Conservation (phyloP, 108 stramenopile species). For the Nitzschia sp. region DNA sequence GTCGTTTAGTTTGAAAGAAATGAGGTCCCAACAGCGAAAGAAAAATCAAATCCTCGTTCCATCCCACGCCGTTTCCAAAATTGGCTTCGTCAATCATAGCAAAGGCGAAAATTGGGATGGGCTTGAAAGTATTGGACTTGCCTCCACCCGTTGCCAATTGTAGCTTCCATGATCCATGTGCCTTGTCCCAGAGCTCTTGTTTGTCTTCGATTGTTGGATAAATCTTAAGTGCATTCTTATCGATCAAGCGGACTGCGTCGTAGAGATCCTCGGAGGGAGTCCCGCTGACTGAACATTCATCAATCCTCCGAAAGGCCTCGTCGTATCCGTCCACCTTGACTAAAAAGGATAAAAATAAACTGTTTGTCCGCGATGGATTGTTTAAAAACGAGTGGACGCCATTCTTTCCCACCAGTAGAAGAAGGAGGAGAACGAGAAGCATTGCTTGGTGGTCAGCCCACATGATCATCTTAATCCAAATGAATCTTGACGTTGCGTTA, state of each 20-base stretch:
- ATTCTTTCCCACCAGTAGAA: too few species aligned
- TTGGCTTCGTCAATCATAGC: constrained; percentile 58
- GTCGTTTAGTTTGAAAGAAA: constrained; percentile 41
- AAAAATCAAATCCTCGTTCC: constrained; percentile 42
- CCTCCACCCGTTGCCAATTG: constrained; percentile 62
- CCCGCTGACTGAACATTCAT: constrained; percentile 39
- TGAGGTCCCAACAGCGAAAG: constrained; percentile 59
- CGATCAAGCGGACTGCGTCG: constrained; percentile 60
- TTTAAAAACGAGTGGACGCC: background rate
- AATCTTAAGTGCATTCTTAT: constrained; percentile 51
- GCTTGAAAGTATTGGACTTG: constrained; percentile 45
- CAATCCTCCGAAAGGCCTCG: constrained; percentile 49
- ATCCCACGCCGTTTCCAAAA: constrained; percentile 67
- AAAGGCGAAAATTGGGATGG: constrained; percentile 68
- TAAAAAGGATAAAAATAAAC: background rate
- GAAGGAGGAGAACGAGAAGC: too few species aligned
- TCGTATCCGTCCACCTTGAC: constrained; percentile 21
- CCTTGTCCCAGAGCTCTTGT: constrained; percentile 48
- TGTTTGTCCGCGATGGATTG: background rate
- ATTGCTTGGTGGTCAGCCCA: too few species aligned
- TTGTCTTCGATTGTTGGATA: constrained; percentile 49
- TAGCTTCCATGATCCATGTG: constrained; percentile 63
- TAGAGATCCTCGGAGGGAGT: constrained; percentile 43
- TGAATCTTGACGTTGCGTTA: too few species aligned
- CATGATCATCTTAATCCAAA: too few species aligned